A percentile compares a stretch with the other conserved stretches of the same genome.
phyloP scores from a whole-genome alignment of 352 stramenopile species.

The Thalassiosira hispida region DNA sequence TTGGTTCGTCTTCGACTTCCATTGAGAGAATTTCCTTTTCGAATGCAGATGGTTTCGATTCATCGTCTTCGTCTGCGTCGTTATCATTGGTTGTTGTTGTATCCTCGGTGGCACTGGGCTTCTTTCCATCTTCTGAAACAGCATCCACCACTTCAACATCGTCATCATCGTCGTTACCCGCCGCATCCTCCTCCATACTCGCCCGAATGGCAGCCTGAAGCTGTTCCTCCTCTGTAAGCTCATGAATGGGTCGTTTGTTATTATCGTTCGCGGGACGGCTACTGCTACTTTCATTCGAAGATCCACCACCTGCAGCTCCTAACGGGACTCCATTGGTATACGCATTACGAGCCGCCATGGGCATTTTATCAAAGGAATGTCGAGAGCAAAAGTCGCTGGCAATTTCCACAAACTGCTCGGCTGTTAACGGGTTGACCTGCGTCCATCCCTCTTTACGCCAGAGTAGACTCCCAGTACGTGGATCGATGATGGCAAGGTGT shows the following conservation, averaged over 20 bases:
- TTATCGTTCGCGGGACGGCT: constrained; percentile 14
- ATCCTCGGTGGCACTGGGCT: not conserved
- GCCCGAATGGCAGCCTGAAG: constrained; percentile 78
- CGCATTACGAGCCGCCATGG: constrained; percentile 39
- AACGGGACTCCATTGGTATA: constrained; percentile 18
- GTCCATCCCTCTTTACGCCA: constrained; percentile 86
- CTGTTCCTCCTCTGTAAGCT: constrained; percentile 81
- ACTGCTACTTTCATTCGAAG: constrained; percentile 6
- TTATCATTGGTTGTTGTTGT: constrained; percentile 2
- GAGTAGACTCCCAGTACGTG: constrained; percentile 74
- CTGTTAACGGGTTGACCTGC: constrained; percentile 75
- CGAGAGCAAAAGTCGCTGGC: constrained; percentile 82
- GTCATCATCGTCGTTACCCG: constrained; percentile 44
- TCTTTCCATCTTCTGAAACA: constrained; percentile 2
- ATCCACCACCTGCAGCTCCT: not conserved
- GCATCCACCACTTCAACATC: constrained; percentile 24
- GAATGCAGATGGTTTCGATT: constrained; percentile 49
- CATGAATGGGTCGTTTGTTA: constrained; percentile 54
- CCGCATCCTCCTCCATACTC: constrained; percentile 60
- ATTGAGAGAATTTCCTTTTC: constrained; percentile 62
- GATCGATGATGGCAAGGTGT: constrained; percentile 84
- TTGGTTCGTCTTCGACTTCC: constrained; percentile 65
- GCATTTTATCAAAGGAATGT: constrained; percentile 80
- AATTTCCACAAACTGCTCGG: constrained; percentile 78
- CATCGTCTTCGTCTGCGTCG: constrained; percentile 43